These are phyloP conservation scores for Neonectria sp. DNA, from an alignment of 2,329 filamentous ascomycete species.

Conservation along the genomic window DNA sequence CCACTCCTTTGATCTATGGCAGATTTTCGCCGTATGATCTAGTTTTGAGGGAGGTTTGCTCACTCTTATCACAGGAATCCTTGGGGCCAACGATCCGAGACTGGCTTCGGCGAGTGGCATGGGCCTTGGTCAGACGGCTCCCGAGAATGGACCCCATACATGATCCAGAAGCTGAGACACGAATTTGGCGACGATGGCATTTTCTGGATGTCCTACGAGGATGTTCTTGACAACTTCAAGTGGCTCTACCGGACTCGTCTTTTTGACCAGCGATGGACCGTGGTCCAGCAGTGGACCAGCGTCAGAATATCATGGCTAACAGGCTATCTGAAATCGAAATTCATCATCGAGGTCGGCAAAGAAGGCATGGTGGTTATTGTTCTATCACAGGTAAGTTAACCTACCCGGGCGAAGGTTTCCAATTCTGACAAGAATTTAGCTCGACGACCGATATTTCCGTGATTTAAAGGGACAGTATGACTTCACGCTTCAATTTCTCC, in stretches of 20 bases:
- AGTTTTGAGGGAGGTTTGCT: conserved; percentile 5
- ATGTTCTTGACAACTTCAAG: conserved; percentile 62
- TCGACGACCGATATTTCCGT: conserved; percentile 62
- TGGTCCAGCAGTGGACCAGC: conserved; percentile 61
- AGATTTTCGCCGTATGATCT: not conserved
- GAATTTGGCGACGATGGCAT: conserved; percentile 78
- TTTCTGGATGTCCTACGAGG: conserved; percentile 63
- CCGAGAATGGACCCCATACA: conserved; percentile 81
- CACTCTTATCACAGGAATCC: conserved; percentile 69
- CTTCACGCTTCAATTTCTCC: conserved; percentile 60
- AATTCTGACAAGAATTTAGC: conserved; percentile 45
- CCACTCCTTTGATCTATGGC: not conserved
- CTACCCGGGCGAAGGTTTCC: not conserved
- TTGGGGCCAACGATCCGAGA: conserved; percentile 72
- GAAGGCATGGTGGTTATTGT: conserved; percentile 60
- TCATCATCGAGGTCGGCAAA: conserved; percentile 59
- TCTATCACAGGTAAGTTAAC: conserved; percentile 54
- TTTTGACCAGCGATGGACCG: conserved; percentile 62
- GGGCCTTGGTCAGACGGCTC: conserved; percentile 82
- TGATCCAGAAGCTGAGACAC: conserved; percentile 77
- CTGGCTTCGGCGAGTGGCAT: conserved; percentile 72
- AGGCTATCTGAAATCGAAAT: conserved; percentile 62
- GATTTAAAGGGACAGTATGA: conserved; percentile 62
- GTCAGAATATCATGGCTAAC: conserved; percentile 61
- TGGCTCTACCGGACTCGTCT: conserved; percentile 62